Base-by-base conservation (phyloP, 768 basidiomycete species). In the Melanogaster broomeanus region DNA sequence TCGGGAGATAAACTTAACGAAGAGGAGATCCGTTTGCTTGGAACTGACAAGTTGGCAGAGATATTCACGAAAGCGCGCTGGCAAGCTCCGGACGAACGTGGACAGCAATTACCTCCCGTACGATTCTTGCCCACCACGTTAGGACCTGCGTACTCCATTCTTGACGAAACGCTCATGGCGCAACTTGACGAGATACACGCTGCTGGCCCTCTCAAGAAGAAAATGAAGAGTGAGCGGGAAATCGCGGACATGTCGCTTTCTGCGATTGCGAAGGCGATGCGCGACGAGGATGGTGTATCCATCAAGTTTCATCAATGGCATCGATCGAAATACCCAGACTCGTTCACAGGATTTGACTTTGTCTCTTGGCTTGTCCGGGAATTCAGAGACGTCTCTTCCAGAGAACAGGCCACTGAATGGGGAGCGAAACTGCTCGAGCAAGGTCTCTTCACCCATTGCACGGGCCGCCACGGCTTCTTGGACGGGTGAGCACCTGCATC, bases 301-400 rank as follows among this genome's bases (percentile, higher is more conserved):
- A 91, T 96, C 71, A 88, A 91, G 61, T 81, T 90, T 52, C 80
- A 91, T 57, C 84, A 83, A 48, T 98, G 93, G 93, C 90, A 94
- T 64, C 75, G 78, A 12, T 74, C 68, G 16, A 79, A 77, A 33
- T 91, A 93, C 62, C 79, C 82, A 3, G 87, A 93, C 56, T 85
- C 88, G 5, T 98, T 98, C 66, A 91, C 85, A 10, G 95, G 95
- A 2, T 85, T 83, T 56, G 91, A 93, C 37, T 84, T 98, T 58
- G 89, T 94, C 21, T 87, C 87, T 1, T 98, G 95, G 95, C 73
- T 97, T 18, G 82, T 90, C n/a, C 81, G 90, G 28, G 90, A 94
- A 67, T 98, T 94, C 62, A 81, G 85, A 27, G 95, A 98, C 64
- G 83, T 97, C 7, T 85, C 88, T 1, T 89, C 87, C 15, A 76